phyloP scores from a whole-genome alignment of 257 asterid species.

The Capsicum chinense region DNA sequence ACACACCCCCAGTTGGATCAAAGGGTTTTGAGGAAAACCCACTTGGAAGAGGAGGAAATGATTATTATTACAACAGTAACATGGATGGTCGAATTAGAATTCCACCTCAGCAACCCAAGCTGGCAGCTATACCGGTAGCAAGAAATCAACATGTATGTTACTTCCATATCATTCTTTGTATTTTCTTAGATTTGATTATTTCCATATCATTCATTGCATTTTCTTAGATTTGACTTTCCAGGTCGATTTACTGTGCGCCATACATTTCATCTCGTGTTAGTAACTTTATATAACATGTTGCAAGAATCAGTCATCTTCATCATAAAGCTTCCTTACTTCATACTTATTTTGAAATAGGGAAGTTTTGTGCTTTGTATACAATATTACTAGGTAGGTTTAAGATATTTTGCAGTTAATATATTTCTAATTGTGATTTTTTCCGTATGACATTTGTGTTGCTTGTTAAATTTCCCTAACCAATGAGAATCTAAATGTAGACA shows the following conservation, averaged over 20 bases:
- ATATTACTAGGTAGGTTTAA: not conserved
- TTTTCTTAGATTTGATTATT: not conserved
- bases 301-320: not conserved
- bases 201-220: constrained; percentile 12
- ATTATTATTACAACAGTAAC: constrained; percentile 50
- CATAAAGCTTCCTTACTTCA: no score
- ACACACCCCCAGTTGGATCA: constrained; percentile 55
- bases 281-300: constrained; percentile 15
- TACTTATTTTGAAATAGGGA: not conserved
- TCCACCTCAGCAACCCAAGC: constrained; percentile 67
- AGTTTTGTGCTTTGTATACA: not conserved
- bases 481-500: not conserved
- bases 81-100: constrained; percentile 56
- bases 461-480: not conserved
- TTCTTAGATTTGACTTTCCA: not conserved
- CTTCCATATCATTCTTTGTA: constrained; percentile 7
- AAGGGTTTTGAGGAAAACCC: constrained; percentile 71
- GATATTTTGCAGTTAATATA: not conserved
- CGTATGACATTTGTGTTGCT: not conserved
- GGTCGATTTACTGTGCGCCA: not conserved
- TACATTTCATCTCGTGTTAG: not conserved
- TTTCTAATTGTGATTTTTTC: not conserved
- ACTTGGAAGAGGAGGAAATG: constrained; percentile 66
- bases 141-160: constrained; percentile 72
- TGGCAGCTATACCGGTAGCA: constrained; percentile 73